These are phyloP conservation scores for Lodderomyces beijingensis DNA, from an alignment of 1,139 yeast genomes.

Conservation along the genomic window DNA sequence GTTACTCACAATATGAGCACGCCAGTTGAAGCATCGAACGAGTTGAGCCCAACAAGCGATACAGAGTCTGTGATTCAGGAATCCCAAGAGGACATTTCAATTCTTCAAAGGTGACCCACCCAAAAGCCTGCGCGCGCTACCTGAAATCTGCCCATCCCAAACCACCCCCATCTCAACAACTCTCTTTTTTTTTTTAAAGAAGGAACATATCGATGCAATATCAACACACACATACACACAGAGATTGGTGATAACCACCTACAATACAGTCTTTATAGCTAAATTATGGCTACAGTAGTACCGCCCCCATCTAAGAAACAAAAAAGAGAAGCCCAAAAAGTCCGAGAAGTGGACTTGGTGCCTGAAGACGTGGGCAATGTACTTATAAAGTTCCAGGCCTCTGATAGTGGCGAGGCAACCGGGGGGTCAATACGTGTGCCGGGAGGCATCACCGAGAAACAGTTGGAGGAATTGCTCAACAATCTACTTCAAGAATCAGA, in stretches of 20 bases:
- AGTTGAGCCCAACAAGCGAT: too few relatives aligned
- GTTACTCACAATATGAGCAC: too few relatives aligned
- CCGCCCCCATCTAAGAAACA: conserved; percentile 96
- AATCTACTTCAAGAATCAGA: conserved; percentile 62
- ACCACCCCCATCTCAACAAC: conserved; percentile 6
- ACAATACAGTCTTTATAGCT: too few relatives aligned
- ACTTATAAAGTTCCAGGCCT: conserved; percentile 82
- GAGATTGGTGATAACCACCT: background rate
- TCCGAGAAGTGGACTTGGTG: conserved; percentile 66
- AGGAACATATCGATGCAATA: too few relatives aligned
- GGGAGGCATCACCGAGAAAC: conserved; percentile 80
- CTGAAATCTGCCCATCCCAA: background rate
- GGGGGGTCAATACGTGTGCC: conserved; percentile 92
- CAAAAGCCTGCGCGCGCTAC: background rate
- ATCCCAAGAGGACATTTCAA: too few relatives aligned
- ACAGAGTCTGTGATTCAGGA: too few relatives aligned
- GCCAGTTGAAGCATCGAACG: too few relatives aligned
- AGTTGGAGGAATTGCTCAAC: conserved; percentile 82
- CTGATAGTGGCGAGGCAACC: conserved; percentile 86
- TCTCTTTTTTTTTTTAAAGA: too few relatives aligned
- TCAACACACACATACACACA: background rate
- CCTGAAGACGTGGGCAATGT: conserved; percentile 87
- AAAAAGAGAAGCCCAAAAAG: conserved; percentile 76
- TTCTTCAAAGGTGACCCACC: too few relatives aligned
- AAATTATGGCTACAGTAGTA: conserved; percentile 77